Base-by-base conservation (phyloP, 345 rosid species). In the Clausena lansium region DNA sequence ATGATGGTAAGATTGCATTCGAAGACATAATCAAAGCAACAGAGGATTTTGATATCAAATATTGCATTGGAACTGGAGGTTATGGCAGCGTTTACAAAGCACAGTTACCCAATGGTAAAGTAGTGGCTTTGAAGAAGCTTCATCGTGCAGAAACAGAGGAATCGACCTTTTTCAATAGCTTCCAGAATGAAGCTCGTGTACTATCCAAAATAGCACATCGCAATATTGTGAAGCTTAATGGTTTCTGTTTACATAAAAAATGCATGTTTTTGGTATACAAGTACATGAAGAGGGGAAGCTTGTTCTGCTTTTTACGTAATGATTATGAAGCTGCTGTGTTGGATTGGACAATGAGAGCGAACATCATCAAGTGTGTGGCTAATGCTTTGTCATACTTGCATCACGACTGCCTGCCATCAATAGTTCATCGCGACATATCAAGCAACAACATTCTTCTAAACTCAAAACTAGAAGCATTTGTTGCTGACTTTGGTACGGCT, bases 291-390 rank as follows among this genome's bases (percentile, higher is more conserved):
- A 45, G 50, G 50, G 50, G 50, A 45, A 45, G 50, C 50, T 45
- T 45, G 50, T 45, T 45, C 50, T 45, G 17, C 0, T 67, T 70
- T n/a, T n/a, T 74, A 14, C 58, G 59, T 11, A 27, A 50, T 7
- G 74, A 67, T 17, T 60, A 0, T 8, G 74, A 67, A 67, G 78
- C 50, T 14, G 38, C 19, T 35, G 78, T 73, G 11, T 47, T 79
- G 77, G 68, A 79, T 67, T 79, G 81, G 81, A 59, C 20, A 24
- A 52, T 25, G 28, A 71, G 81, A 32, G 76, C 65, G 71, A 72
- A 64, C 32, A 38, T 78, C 39, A 17, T 78, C 38, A 71, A 78
- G 57, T 33, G 65, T 11, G 15, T 38, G 0, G 76, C 81, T 7
- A 55, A 64, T 50, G 81, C 81, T 32, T 45, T 45, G 50, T 45